Conservation (phyloP, 2,329 filamentous ascomycete species). For the Claviceps sp. region DNA sequence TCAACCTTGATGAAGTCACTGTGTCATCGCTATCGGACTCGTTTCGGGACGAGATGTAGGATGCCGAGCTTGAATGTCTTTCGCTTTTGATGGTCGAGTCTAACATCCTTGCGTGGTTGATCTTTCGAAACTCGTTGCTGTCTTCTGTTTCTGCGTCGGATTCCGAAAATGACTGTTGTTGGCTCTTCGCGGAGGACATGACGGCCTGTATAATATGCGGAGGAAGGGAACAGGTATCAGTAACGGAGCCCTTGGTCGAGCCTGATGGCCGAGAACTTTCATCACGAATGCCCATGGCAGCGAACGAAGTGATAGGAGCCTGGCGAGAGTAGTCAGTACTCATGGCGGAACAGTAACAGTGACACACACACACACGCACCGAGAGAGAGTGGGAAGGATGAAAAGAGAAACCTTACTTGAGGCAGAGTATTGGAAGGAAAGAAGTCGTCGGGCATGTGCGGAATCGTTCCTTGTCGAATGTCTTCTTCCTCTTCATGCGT, state of each 20-base stretch:
- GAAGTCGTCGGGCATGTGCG: conserved; percentile 13
- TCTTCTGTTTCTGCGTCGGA: neutral
- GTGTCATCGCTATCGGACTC: neutral
- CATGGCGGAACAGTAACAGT: neutral
- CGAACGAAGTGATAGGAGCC: conserved; percentile 15
- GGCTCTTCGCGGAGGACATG: neutral
- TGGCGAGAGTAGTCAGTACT: conserved; percentile 8
- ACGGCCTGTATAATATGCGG: neutral
- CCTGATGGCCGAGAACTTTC: neutral
- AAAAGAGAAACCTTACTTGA: conserved; percentile 7
- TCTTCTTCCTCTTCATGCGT: conserved; percentile 18
- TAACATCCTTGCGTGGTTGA: neutral
- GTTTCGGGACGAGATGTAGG: neutral
- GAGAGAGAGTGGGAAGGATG: neutral
- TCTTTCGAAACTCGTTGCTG: neutral
- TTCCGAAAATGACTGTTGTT: neutral
- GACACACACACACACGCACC: too few relatives aligned
- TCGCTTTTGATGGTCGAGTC: neutral
- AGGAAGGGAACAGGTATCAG: neutral
- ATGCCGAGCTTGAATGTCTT: neutral
- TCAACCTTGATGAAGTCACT: neutral
- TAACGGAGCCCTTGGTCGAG: neutral
- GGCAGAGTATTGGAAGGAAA: conserved; percentile 12
- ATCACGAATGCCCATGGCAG: conserved; percentile 12
- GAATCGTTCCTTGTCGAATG: neutral